Evolutionary conservation across 768 basidiomycete species (phyloP).

Genomic region (Lactifluus subvellereus): DNA sequence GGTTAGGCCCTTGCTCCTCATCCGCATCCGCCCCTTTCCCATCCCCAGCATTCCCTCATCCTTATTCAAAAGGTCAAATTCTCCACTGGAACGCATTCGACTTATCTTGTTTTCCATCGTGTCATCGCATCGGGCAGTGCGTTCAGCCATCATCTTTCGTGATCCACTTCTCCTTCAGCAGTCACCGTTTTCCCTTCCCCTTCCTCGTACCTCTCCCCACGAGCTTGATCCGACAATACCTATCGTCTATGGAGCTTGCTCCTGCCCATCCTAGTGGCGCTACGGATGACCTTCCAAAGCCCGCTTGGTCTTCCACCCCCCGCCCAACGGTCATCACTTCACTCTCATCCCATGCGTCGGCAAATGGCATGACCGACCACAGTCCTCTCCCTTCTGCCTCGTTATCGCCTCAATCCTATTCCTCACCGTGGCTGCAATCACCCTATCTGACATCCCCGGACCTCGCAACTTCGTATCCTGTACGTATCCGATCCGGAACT

Average conservation of each 20-base stretch:
- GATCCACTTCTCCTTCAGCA: background rate
- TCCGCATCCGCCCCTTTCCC: conserved; percentile 27
- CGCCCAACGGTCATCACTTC: conserved; percentile 24
- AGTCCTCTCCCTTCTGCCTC: conserved; percentile 14
- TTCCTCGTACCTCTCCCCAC: background rate
- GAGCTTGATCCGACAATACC: background rate
- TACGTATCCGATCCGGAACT: conserved; percentile 5
- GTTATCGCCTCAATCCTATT: conserved; percentile 24
- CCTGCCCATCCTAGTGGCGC: conserved; percentile 3
- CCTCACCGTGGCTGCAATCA: conserved; percentile 33
- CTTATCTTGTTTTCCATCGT: background rate
- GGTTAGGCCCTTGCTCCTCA: conserved; percentile 32
- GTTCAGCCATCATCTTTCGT: background rate
- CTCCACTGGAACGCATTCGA: background rate
- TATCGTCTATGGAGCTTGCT: conserved; percentile 22
- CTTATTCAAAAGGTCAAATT: background rate
- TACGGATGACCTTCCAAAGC: conserved; percentile 16
- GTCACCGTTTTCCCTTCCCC: background rate
- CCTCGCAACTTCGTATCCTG: conserved; percentile 21
- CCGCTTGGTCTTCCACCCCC: conserved; percentile 34
- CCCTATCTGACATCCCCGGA: conserved; percentile 26
- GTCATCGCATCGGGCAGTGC: background rate
- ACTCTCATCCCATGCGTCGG: conserved; percentile 4
- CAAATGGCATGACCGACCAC: conserved; percentile 12
- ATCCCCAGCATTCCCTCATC: background rate